Evolutionary conservation across 1,284 basidiomycete genomes (phyloP).

Genomic region (Chondrostereum purpureum): DNA sequence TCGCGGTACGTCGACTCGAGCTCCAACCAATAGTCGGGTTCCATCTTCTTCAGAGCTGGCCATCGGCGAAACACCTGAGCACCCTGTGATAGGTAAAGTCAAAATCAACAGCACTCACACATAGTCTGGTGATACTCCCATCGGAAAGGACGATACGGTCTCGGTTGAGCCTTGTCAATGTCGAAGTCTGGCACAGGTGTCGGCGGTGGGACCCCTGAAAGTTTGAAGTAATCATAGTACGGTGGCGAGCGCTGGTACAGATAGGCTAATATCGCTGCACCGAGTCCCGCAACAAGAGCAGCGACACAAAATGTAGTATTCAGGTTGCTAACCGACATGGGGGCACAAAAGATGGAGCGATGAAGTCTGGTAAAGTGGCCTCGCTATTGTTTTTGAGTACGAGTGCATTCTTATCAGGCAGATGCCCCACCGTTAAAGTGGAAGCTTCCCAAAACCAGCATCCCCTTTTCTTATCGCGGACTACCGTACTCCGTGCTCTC

Average conservation of each 20-base stretch:
- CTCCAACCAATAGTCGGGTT: slow-evolving; percentile 48
- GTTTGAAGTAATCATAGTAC: slow-evolving; percentile 26
- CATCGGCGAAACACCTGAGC: slow-evolving; percentile 1
- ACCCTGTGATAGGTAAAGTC: neutral
- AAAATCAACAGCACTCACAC: slow-evolving; percentile 26
- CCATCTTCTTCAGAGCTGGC: slow-evolving; percentile 38
- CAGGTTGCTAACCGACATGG: neutral
- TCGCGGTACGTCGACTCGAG: slow-evolving; percentile 42
- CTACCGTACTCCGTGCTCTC: no score
- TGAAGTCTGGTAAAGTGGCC: neutral
- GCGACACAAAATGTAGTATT: neutral
- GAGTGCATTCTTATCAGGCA: neutral
- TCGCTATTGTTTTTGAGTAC: neutral
- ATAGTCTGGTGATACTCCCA: slow-evolving; percentile 50
- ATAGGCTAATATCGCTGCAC: neutral
- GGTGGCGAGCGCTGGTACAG: neutral
- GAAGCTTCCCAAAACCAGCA: no score
- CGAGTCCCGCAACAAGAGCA: neutral
- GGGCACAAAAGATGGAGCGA: neutral
- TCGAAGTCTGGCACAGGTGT: slow-evolving; percentile 36
- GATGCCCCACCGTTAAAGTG: no score
- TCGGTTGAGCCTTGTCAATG: slow-evolving; percentile 32
- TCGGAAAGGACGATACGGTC: slow-evolving; percentile 47
- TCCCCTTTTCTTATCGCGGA: no score
- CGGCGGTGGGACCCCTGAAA: slow-evolving; percentile 37